Base-by-base conservation (phyloP, 768 basidiomycete species). In the Cystobasidium ongulense region DNA sequence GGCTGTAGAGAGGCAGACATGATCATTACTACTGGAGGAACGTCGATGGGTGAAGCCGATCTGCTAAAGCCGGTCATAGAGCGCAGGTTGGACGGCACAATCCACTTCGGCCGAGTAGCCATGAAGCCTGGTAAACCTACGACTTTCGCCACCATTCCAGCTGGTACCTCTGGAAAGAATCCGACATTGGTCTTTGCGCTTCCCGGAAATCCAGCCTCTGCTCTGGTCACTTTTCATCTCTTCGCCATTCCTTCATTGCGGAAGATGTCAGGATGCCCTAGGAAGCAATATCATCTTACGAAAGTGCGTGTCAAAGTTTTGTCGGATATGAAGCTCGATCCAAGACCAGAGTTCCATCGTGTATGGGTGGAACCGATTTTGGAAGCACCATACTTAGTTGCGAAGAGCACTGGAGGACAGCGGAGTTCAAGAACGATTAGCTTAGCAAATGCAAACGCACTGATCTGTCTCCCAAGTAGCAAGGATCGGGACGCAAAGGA, bases 31-130 rank as follows among this genome's bases (percentile, higher is more conserved):
- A 95, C 92, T 0, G 92, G 92, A 13, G 92, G 92, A 2, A 92
- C 92, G 2, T 91, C 90, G 1, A 94, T 94, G 92, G 92, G 92
- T 0, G 85, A 91, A 1, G 87, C 87, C 0, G 92, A 94, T 80
- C 84, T 94, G 25, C 81, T 95, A 46, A 93, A 94, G 80, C 92
- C 92, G 0, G 86, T 92, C 72, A 88, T 95, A 71, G 92, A 95
- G 81, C 86, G 87, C 18, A 84, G 88, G 52, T 85, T 93, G 70
- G 80, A 83, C 21, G 92, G 91, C 0, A 88, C 84, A 7, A 84
- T 92, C 3, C 91, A 93, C 78, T 93, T 95, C 79, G 92, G 92
- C 0, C 85, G 91, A 8, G 90, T 93, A 63, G 86, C 86, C 27
- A 86, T 92, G 78, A 91, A 90, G 77, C 85, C 85, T 4, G 92